phyloP scores from a whole-genome alignment of 179 eudicot species.

The Silene vulgaris region DNA sequence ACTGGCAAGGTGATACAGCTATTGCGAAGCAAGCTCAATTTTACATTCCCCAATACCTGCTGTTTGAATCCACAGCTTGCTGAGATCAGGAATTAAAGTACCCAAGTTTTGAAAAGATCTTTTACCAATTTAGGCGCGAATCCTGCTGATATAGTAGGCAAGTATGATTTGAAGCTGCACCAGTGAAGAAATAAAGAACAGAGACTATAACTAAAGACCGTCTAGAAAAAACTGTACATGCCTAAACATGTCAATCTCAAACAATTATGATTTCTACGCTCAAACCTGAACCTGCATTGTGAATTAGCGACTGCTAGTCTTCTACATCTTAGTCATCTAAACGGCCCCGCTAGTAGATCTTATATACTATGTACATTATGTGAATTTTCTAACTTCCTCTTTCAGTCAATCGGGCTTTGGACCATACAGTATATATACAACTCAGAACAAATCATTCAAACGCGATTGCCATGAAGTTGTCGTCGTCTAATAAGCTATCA shows the following conservation, averaged over 20 bases:
- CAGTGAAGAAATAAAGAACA: not conserved
- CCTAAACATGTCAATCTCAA: constrained; percentile 16
- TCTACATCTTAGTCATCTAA: constrained; percentile 27
- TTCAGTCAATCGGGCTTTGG: constrained; percentile 10
- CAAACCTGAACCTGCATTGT: constrained; percentile 15
- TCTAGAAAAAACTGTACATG: not conserved
- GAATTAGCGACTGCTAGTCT: constrained; percentile 21
- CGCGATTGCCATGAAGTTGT: constrained; percentile 46
- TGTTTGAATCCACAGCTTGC: not conserved
- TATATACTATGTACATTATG: constrained; percentile 26
- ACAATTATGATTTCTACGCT: constrained; percentile 7
- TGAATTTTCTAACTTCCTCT: constrained; percentile 15
- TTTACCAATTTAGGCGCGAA: not conserved
- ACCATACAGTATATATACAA: constrained; percentile 31
- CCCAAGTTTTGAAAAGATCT: not conserved
- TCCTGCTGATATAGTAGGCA: not conserved
- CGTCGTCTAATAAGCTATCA: constrained; percentile 40
- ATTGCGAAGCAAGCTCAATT: too few relatives aligned
- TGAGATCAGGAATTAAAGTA: not conserved
- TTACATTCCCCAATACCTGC: too few relatives aligned
- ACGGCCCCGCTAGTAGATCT: constrained; percentile 21
- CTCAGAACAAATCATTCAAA: constrained; percentile 30
- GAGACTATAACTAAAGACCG: not conserved
- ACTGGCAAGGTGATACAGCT: too few relatives aligned
- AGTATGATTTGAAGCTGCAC: not conserved